Evolutionary conservation across 306 rosid species (phyloP).

Genomic region (Echinosophora koreensis): DNA sequence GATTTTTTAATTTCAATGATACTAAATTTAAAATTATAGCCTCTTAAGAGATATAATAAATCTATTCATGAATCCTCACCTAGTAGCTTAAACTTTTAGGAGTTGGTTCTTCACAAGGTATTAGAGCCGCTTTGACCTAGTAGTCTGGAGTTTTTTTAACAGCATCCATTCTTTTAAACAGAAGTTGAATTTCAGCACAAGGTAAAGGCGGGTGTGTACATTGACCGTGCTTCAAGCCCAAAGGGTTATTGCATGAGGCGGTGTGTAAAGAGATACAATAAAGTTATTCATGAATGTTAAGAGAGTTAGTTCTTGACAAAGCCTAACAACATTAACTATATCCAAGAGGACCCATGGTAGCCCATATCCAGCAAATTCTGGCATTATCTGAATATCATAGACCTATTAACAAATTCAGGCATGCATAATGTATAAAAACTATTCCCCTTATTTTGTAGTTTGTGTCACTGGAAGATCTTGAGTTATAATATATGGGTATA

Average conservation of each 20-base stretch:
- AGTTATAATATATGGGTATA: neutral
- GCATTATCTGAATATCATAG: constrained; percentile 4
- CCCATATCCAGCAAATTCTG: neutral
- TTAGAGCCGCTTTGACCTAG: no score
- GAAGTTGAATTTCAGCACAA: no score
- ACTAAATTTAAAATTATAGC: no score
- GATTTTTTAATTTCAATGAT: no score
- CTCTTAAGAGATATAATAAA: neutral
- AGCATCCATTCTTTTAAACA: no score
- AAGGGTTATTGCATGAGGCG: no score
- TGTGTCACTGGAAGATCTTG: neutral
- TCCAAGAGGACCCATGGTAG: neutral
- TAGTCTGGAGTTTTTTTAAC: no score
- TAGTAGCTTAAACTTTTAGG: neutral
- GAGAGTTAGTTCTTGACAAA: neutral
- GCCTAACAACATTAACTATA: constrained; percentile 13
- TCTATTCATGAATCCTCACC: neutral
- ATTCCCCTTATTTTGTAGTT: neutral
- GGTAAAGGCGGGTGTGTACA: no score
- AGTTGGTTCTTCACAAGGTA: neutral
- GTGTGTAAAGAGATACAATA: neutral
- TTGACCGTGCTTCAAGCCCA: no score
- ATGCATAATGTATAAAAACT: neutral
- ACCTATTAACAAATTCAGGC: neutral
- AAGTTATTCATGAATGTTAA: neutral